Evolutionary conservation across 495 filamentous ascomycete genomes (phyloP), one percentile per base, ranked within the genome.

Genomic region (Emericellopsis terricola): DNA sequence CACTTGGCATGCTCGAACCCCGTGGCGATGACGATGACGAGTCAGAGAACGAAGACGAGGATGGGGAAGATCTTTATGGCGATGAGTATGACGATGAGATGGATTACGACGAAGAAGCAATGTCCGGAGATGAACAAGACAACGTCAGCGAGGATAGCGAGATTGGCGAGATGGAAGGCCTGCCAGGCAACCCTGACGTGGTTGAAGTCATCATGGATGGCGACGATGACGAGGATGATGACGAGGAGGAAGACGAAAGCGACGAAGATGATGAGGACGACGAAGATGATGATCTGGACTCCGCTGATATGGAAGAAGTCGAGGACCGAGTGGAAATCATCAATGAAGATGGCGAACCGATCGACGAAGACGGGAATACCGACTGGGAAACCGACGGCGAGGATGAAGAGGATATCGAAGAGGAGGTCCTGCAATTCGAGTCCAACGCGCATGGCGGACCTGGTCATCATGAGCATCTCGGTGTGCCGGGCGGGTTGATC

Each of bases 1-100:
- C 91, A 3, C 64, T 99, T 20, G 91, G 91, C 24, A 85, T 99
- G 72, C 73, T 93, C 38, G 89, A 94, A 48, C 81, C 79, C 40
- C 70, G 72, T 15, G 33, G 33, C 39, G 68, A 81, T 41, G 77
- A 82, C 41, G 78, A 82, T 37, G 78, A 80, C 34, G 78, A 76
- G 38, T 80, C 75, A 4, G 73, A 74, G 36, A 71, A 69, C 34
- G 70, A 59, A 10, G 65, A 78, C 35, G 83, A 64, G 15, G 62
- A 71, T 31, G 80, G 24, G n/a, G 33, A 84, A 46, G 83, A 86
- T 43, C 83, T 89, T 76, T 84, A 85, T 42, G 82, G 86, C 43
- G 74, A 80, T 27, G 72, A 65, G 20, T 89, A 83, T 40, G 79
- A 71, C 31, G 85, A 92, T 19, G 86, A 87, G 38, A 86, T 94